Evolutionary conservation across 129 eudicot species (phyloP).

Genomic region (Erigeron canadensis): DNA sequence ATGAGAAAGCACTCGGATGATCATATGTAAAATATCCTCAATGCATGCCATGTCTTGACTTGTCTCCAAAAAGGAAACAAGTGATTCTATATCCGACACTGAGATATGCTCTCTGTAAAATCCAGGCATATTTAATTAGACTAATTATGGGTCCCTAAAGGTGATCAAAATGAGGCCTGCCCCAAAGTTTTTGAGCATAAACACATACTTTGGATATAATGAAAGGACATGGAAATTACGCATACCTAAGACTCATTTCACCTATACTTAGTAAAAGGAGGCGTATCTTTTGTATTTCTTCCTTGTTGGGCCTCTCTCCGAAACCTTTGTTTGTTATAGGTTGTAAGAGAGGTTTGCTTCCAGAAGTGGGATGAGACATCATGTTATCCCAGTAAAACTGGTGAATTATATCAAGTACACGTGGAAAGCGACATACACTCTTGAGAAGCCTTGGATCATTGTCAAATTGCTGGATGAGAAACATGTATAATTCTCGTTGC

Average conservation of each 20-base stretch:
- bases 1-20: conserved; percentile 88
- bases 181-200: not conserved
- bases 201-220: not conserved
- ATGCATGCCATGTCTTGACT: conserved; percentile 86
- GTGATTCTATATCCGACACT: conserved; percentile 77
- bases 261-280: conserved; percentile 93
- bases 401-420: conserved; percentile 77
- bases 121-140: conserved; percentile 6
- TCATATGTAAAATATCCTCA: conserved; percentile 93
- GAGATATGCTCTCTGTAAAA: conserved; percentile 71
- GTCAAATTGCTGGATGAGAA: conserved; percentile 91
- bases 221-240: not conserved
- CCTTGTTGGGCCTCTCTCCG: conserved; percentile 76
- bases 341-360: conserved; percentile 51
- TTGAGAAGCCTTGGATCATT: conserved; percentile 86
- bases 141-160: not conserved
- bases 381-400: conserved; percentile 71
- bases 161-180: not conserved
- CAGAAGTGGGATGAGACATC: conserved; percentile 36
- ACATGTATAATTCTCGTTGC: conserved; percentile 94
- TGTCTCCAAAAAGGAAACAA: conserved; percentile 79
- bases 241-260: conserved; percentile 96
- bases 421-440: conserved; percentile 82
- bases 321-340: conserved; percentile 50
- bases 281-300: conserved; percentile 87